Conservation (phyloP, 441 rosid species). For the Jatropha multifida region DNA sequence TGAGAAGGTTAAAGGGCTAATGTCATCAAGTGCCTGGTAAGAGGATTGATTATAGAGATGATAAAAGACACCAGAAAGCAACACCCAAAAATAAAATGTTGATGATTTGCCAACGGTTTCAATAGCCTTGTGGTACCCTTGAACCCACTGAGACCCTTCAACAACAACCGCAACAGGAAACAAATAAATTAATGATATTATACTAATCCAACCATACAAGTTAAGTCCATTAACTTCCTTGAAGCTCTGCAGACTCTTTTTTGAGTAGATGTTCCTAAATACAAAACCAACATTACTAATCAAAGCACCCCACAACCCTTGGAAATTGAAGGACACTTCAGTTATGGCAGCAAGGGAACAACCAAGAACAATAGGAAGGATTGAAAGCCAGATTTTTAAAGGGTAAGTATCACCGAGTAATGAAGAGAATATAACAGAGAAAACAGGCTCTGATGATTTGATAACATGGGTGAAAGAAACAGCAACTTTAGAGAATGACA, state of each 20-base stretch:
- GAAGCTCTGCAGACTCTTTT: slow-evolving; percentile 69
- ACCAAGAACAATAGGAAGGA: slow-evolving; percentile 88
- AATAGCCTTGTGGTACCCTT: slow-evolving; percentile 77
- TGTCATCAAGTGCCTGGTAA: slow-evolving; percentile 92
- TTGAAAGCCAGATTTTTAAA: slow-evolving; percentile 80
- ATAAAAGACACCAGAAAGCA: slow-evolving; percentile 81
- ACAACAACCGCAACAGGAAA: slow-evolving; percentile 81
- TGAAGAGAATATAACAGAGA: slow-evolving; percentile 85
- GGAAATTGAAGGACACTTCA: slow-evolving; percentile 83
- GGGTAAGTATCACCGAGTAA: slow-evolving; percentile 85
- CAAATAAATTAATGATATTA: slow-evolving; percentile 66
- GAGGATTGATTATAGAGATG: slow-evolving; percentile 93
- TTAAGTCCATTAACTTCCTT: slow-evolving; percentile 89
- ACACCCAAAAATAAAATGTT: slow-evolving; percentile 85
- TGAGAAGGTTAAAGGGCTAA: slow-evolving; percentile 90
- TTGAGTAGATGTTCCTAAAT: slow-evolving; percentile 79
- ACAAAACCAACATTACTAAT: slow-evolving; percentile 94
- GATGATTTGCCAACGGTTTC: slow-evolving; percentile 57
- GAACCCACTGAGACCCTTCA: slow-evolving; percentile 89
- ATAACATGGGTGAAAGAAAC: slow-evolving; percentile 95
- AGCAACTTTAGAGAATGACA: slow-evolving; percentile 95
- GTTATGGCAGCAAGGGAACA: slow-evolving; percentile 91
- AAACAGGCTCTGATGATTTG: slow-evolving; percentile 92
- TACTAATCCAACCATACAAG: slow-evolving; percentile 79
- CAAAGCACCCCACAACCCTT: slow-evolving; percentile 87